Conservation (phyloP, 805 yeast species). For the Lachancea quebecensis region DNA sequence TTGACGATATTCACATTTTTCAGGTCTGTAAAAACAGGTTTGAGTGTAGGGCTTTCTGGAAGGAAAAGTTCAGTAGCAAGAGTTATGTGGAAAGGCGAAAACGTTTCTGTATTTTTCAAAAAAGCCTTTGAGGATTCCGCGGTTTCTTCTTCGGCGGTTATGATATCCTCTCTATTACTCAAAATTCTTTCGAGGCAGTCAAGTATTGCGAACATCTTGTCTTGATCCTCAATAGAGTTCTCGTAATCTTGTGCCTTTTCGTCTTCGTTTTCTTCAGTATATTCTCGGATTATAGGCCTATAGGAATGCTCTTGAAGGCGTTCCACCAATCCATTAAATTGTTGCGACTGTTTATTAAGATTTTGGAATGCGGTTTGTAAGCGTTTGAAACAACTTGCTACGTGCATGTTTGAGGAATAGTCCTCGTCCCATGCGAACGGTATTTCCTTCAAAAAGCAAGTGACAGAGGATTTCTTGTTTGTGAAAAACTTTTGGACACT, state of each 20-base stretch:
- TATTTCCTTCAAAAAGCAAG: neutral
- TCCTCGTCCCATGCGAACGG: constrained; percentile 14
- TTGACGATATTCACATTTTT: constrained; percentile 23
- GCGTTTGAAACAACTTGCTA: constrained; percentile 18
- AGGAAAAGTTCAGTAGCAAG: constrained; percentile 23
- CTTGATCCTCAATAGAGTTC: constrained; percentile 68
- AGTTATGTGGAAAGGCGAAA: constrained; percentile 28
- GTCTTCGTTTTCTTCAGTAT: constrained; percentile 30
- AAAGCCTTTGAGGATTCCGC: constrained; percentile 13
- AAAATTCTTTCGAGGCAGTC: constrained; percentile 45
- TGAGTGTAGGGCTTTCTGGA: constrained; percentile 25
- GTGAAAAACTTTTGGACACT: constrained; percentile 16
- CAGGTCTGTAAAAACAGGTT: constrained; percentile 29
- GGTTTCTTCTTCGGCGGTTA: constrained; percentile 22
- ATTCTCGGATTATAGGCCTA: constrained; percentile 26
- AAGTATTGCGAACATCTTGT: constrained; percentile 52
- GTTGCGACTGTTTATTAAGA: constrained; percentile 23
- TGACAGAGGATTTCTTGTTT: neutral
- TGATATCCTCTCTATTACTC: constrained; percentile 35
- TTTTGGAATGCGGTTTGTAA: constrained; percentile 11
- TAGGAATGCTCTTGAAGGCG: constrained; percentile 16
- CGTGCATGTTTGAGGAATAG: constrained; percentile 17
- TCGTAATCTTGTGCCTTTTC: constrained; percentile 72
- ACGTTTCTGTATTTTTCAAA: constrained; percentile 14
- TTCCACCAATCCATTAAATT: constrained; percentile 17